phyloP scores from a whole-genome alignment of 2,329 filamentous ascomycete genomes.

The Diplodia seriata region DNA sequence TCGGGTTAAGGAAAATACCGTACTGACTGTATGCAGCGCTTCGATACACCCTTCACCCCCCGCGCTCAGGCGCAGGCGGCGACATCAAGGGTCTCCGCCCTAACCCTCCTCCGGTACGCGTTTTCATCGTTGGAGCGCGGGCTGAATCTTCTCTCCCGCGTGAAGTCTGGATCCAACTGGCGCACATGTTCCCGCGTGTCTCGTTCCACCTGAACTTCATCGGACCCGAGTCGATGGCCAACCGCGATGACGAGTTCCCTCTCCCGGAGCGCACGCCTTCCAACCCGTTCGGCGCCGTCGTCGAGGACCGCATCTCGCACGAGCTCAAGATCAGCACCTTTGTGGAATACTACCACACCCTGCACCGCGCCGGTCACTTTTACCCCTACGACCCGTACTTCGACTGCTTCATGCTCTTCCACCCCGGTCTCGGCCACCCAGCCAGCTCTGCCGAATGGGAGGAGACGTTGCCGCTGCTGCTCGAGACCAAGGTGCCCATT shows the following conservation, averaged over 20 bases:
- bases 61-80: constrained; percentile 74
- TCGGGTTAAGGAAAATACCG: background rate
- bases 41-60: constrained; percentile 91
- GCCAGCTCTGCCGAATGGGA: constrained; percentile 94
- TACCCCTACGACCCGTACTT: constrained; percentile 97
- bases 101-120: constrained; percentile 83
- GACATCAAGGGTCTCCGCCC: constrained; percentile 81
- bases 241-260: constrained; percentile 91
- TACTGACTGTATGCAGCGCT: constrained; percentile 65
- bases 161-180: constrained; percentile 90
- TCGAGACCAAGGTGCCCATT: constrained; percentile 95
- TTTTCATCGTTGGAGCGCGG: constrained; percentile 92
- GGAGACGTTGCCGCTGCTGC: constrained; percentile 83
- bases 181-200: constrained; percentile 93
- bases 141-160: constrained; percentile 97
- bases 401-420: constrained; percentile 96
- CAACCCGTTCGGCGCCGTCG: constrained; percentile 92
- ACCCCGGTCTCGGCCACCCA: constrained; percentile 93
- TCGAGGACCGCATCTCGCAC: constrained; percentile 87
- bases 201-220: constrained; percentile 92
- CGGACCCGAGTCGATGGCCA: constrained; percentile 93
- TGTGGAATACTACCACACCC: constrained; percentile 96
- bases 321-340: constrained; percentile 97
- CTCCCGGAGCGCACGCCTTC: constrained; percentile 81
- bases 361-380: constrained; percentile 90